Conservation (phyloP, 352 stramenopile species). For the Phytophthora sansomeana region DNA sequence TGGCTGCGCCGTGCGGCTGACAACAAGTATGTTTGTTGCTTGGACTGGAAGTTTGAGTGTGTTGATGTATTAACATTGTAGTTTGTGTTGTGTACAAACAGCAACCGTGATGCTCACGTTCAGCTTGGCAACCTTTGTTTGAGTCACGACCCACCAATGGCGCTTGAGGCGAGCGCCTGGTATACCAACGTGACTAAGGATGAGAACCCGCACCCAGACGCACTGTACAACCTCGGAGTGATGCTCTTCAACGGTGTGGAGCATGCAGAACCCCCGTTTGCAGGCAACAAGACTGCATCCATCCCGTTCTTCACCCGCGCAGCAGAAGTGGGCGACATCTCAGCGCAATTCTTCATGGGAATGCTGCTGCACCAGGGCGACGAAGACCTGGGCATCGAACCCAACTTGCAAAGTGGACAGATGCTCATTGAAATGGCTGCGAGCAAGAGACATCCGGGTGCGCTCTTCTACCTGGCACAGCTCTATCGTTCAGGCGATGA, state of each 20-base stretch:
- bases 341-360: constrained; percentile 90
- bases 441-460: constrained; percentile 70
- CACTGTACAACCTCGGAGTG: constrained; percentile 86
- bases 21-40: constrained; percentile 27
- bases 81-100: constrained; percentile 5
- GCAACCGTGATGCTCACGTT: constrained; percentile 80
- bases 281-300: constrained; percentile 58
- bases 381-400: constrained; percentile 69
- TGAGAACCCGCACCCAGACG: constrained; percentile 73
- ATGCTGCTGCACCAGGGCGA: constrained; percentile 82
- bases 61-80: no score
- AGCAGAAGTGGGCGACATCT: constrained; percentile 76
- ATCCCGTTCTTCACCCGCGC: constrained; percentile 85
- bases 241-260: constrained; percentile 81
- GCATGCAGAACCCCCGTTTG: constrained; percentile 73
- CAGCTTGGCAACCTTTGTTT: constrained; percentile 85
- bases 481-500: constrained; percentile 88
- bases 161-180: constrained; percentile 73
- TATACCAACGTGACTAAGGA: constrained; percentile 70
- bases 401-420: constrained; percentile 66
- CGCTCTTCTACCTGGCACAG: constrained; percentile 86
- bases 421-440: constrained; percentile 85
- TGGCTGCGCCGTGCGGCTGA: constrained; percentile 85
- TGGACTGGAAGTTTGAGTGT: neutral
- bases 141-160: constrained; percentile 80